Percentiles rank a stretch among this genome's conserved stretches.
These are phyloP conservation scores for Cladosporium sp. DNA, from an alignment of 2,329 filamentous ascomycete genomes.

Conservation along the genomic window DNA sequence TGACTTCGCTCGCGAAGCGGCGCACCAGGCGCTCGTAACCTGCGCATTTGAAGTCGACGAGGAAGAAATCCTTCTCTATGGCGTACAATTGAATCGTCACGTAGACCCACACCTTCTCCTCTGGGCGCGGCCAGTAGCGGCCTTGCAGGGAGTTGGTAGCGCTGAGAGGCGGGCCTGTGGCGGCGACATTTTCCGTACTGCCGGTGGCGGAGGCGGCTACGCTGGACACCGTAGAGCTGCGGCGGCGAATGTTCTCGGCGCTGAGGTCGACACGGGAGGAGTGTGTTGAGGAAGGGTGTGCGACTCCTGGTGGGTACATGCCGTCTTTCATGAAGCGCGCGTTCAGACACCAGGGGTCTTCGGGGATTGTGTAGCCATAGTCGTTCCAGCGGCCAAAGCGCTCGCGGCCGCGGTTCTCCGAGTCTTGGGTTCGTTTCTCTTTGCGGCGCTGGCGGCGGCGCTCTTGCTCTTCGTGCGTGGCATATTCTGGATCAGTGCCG, in stretches of 20 bases:
- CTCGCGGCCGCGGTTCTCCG: slow-evolving; percentile 39
- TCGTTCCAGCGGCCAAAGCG: slow-evolving; percentile 51
- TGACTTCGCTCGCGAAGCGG: slow-evolving; percentile 42
- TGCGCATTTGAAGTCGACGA: slow-evolving; percentile 98
- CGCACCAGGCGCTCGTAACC: slow-evolving; percentile 86
- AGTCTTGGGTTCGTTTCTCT: slow-evolving; percentile 25
- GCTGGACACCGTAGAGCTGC: slow-evolving; percentile 34
- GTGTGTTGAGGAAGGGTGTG: slow-evolving; percentile 54
- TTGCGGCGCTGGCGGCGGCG: slow-evolving; percentile 31
- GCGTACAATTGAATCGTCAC: slow-evolving; percentile 96
- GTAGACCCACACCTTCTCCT: slow-evolving; percentile 84
- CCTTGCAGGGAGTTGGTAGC: slow-evolving; percentile 21
- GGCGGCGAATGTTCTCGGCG: slow-evolving; percentile 26
- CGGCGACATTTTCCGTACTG: slow-evolving; percentile 35
- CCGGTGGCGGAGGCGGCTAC: slow-evolving; percentile 25
- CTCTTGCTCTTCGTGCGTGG: slow-evolving; percentile 40
- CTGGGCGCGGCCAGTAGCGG: slow-evolving; percentile 33
- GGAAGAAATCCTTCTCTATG: slow-evolving; percentile 87
- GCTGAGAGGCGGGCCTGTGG: slow-evolving; percentile 24
- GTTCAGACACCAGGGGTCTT: slow-evolving; percentile 92
- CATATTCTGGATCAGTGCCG: slow-evolving; percentile 43
- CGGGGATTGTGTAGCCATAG: slow-evolving; percentile 78
- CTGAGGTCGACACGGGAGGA: slow-evolving; percentile 51
- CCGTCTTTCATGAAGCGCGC: slow-evolving; percentile 85
- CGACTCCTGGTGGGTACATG: slow-evolving; percentile 59